Base-by-base conservation (phyloP, 2,329 filamentous ascomycete species). In the Arthrobotrys musiformis region DNA sequence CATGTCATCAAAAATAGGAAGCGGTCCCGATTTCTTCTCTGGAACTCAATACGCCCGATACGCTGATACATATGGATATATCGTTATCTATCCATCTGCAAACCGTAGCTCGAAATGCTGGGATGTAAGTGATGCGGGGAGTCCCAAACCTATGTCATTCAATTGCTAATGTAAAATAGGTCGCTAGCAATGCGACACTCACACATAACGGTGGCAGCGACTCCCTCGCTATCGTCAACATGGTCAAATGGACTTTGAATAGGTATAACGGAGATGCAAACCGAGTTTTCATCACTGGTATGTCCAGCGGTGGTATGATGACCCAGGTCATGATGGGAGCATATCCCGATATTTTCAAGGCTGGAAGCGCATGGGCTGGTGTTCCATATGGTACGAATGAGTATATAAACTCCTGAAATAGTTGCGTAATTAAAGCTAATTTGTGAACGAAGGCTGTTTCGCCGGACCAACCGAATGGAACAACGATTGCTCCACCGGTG, bases 311-410 rank as follows among this genome's bases (percentile, higher is more conserved):
- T 9, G 82, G 81, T 15, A 83, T 83, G 82, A 82, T 83, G 81
- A 82, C 1, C 85, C 86, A 86, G 76, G 85, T 87, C 79, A 82
- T 87, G 62, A 83, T 84, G 1, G 85, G 84, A 0, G 82, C 84
- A 0, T 87, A 87, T 79, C 86, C 86, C 0, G 85, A 86, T 30
- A 74, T 87, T 40, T 86, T 87, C 79, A 82, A 82, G 0, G 86
- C 85, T 0, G 86, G 83, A 2, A 83, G 84, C 17, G 85, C 82
- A 15, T 86, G 85, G 81, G 83, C 85, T 0, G 86, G 86, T 15
- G 84, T 85, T 0, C 82, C 86, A n/a, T 83, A 83, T 44, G 83
- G 82, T 1, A 73, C 4, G 58, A 35, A 54, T 24, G n/a, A 42
- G 2, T 4, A 7, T 17, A 42, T 15, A 7, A 17, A 19, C 40